Evolutionary conservation across 2,329 filamentous ascomycete genomes (phyloP).

Genomic region (Gyromitra esculenta): DNA sequence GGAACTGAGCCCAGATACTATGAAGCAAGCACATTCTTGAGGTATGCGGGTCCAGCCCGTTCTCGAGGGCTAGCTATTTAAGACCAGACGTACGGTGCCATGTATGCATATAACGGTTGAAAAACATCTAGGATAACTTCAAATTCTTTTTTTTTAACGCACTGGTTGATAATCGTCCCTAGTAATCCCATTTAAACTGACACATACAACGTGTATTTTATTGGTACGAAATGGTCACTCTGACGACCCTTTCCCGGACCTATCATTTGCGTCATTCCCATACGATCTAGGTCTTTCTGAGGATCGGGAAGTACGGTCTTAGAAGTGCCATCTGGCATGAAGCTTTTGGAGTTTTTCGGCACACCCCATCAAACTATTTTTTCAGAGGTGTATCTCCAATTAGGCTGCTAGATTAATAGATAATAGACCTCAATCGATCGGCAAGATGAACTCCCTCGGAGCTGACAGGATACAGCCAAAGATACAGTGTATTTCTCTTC

Average conservation of each 20-base stretch:
- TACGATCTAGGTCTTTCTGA: not conserved
- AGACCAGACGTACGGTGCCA: not conserved
- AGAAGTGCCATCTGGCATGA: slow-evolving; percentile 15
- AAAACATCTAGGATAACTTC: slow-evolving; percentile 9
- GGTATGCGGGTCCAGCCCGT: not conserved
- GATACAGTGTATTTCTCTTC: not conserved
- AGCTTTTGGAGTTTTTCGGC: not conserved
- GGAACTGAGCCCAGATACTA: not conserved
- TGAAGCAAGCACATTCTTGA: not conserved
- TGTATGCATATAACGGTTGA: slow-evolving; percentile 9
- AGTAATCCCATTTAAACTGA: slow-evolving; percentile 1
- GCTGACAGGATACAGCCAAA: not conserved
- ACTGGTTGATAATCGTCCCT: not conserved
- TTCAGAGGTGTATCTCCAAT: not conserved
- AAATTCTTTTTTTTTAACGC: slow-evolving; percentile 22
- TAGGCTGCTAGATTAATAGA: slow-evolving; percentile 15
- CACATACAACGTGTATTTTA: slow-evolving; percentile 11
- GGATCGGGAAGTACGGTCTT: not conserved
- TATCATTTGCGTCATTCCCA: not conserved
- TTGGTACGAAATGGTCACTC: not conserved
- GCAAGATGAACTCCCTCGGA: slow-evolving; percentile 14
- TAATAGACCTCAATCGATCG: slow-evolving; percentile 24
- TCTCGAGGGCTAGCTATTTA: not conserved
- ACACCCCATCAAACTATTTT: not conserved
- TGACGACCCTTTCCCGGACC: slow-evolving; percentile 1